These are phyloP conservation scores for Cladosporium austrohemisphaericum DNA, from an alignment of 2,329 filamentous ascomycete species.

Conservation along the genomic window DNA sequence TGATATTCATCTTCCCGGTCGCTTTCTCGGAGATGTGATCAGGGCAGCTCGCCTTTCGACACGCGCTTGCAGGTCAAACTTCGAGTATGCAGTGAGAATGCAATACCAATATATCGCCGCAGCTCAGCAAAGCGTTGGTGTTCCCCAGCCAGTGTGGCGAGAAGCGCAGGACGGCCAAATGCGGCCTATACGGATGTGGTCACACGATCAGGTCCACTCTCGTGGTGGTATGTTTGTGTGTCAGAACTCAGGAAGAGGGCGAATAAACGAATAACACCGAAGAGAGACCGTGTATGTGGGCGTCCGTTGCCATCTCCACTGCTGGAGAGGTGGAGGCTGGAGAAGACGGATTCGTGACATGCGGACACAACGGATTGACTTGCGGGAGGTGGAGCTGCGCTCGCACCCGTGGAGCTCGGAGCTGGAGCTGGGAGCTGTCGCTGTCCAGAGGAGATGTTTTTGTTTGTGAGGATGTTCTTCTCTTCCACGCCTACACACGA, in stretches of 20 bases:
- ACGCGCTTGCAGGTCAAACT: background rate
- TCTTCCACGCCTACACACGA: background rate
- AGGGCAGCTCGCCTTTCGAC: background rate
- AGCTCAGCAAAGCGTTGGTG: too few species aligned
- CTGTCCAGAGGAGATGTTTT: too few species aligned
- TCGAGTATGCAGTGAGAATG: background rate
- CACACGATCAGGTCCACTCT: constrained; percentile 4
- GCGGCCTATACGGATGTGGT: background rate
- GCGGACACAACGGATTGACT: too few species aligned
- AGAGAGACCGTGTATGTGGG: too few species aligned
- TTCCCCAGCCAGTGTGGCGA: too few species aligned
- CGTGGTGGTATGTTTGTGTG: background rate
- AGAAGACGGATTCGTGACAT: background rate
- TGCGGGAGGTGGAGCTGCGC: too few species aligned
- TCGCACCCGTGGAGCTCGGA: background rate
- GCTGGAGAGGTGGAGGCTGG: too few species aligned
- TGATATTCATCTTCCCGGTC: too few species aligned
- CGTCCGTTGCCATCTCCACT: too few species aligned
- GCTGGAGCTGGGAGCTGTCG: too few species aligned
- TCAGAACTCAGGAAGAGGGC: too few species aligned
- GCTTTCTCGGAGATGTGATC: background rate
- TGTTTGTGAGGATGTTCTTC: background rate
- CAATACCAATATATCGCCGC: background rate
- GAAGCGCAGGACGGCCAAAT: background rate
- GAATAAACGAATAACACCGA: background rate